Evolutionary conservation across 441 rosid species (phyloP).

Genomic region (Pelargonium citronellum): DNA sequence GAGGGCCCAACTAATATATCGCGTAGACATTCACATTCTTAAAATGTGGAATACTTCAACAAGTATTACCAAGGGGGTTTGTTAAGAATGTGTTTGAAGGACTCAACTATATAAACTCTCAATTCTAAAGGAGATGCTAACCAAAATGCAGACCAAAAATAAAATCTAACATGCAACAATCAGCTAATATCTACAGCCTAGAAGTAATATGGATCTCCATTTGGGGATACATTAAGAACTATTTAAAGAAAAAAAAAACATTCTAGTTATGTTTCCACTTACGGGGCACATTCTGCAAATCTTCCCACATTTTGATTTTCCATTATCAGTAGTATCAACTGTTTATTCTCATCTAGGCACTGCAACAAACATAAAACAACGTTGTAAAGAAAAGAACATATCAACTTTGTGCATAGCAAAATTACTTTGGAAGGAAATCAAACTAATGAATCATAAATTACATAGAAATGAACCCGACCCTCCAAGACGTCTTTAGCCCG

Average conservation of each 20-base stretch:
- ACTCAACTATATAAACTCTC: neutral
- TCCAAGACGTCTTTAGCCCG: neutral
- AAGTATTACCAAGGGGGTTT: too few relatives aligned
- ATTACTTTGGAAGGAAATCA: neutral
- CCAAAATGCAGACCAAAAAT: neutral
- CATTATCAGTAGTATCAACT: constrained; percentile 31
- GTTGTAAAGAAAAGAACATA: constrained; percentile 4
- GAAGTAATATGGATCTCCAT: neutral
- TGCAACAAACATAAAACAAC: constrained; percentile 14
- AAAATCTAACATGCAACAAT: neutral
- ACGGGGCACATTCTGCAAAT: constrained; percentile 23
- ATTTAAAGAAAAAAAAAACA: constrained; percentile 3
- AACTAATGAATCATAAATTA: neutral
- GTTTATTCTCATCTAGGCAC: constrained; percentile 33
- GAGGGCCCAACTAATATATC: neutral
- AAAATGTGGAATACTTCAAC: neutral
- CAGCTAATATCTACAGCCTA: neutral
- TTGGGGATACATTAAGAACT: constrained; percentile 6
- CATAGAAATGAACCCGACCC: neutral
- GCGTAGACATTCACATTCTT: too few relatives aligned
- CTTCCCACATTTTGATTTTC: constrained; percentile 27
- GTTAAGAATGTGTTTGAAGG: too few relatives aligned
- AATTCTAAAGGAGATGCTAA: neutral
- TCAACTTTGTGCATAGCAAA: neutral
- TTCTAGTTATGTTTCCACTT: constrained; percentile 17